Evolutionary conservation across 768 basidiomycete species (phyloP).

Genomic region (Amanita molliuscula): DNA sequence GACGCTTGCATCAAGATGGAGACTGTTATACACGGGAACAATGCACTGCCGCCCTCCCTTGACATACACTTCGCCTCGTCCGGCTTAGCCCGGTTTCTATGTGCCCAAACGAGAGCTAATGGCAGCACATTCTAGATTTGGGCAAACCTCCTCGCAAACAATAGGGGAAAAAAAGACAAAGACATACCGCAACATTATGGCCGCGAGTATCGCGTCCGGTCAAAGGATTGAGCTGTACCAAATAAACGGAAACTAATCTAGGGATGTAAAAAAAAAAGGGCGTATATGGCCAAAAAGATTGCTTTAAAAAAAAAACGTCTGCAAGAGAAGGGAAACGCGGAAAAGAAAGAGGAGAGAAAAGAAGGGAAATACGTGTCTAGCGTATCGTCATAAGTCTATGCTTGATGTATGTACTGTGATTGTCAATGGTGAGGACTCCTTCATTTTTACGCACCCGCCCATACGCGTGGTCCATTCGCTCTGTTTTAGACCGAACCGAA

Average conservation of each 20-base stretch:
- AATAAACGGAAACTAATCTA: neutral
- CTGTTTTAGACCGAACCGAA: neutral
- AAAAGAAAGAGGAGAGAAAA: neutral
- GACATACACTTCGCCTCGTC: too few relatives aligned
- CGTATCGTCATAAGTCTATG: constrained; percentile 5
- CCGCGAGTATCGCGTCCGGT: too few relatives aligned
- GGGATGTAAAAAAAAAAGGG: neutral
- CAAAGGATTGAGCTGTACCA: too few relatives aligned
- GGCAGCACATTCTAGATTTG: too few relatives aligned
- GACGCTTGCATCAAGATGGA: too few relatives aligned
- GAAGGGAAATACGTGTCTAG: neutral
- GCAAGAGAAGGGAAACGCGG: neutral
- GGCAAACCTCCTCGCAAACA: too few relatives aligned
- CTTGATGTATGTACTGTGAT: neutral
- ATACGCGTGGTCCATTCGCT: neutral
- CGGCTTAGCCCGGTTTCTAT: too few relatives aligned
- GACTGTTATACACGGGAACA: too few relatives aligned
- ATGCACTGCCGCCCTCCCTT: too few relatives aligned
- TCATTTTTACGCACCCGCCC: neutral
- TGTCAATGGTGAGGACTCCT: neutral
- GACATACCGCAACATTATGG: too few relatives aligned
- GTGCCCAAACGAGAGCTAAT: too few relatives aligned
- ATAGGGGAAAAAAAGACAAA: too few relatives aligned
- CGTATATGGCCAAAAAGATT: neutral
- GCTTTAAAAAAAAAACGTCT: neutral